These are phyloP conservation scores for Trichoderma reesei DNA, from an alignment of 495 filamentous ascomycete species.

Conservation along the genomic window DNA sequence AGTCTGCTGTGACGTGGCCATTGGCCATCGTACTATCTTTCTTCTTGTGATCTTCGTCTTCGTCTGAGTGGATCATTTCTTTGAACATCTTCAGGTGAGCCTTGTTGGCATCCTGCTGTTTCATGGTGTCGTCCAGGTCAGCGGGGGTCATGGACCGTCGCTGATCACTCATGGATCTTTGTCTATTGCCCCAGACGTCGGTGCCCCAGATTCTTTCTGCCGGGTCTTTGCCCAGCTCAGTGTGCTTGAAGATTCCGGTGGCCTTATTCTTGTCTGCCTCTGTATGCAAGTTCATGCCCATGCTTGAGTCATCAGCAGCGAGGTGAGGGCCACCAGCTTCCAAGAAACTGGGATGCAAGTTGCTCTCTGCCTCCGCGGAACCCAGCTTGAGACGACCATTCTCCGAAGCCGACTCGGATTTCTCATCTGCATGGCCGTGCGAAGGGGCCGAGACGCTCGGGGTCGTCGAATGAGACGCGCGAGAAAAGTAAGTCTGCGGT, in stretches of 20 bases:
- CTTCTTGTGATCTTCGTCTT: conserved; percentile 33
- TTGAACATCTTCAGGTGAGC: conserved; percentile 42
- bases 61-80: conserved; percentile 41
- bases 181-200: conserved; percentile 21
- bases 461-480: conserved; percentile 30
- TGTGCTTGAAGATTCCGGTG: conserved; percentile 29
- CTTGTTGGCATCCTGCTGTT: conserved; percentile 30
- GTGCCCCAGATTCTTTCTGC: conserved; percentile 33
- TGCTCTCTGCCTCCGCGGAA: conserved; percentile 19
- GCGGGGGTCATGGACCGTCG: conserved; percentile 14
- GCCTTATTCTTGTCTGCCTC: conserved; percentile 26
- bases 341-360: conserved; percentile 29
- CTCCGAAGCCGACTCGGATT: conserved; percentile 21
- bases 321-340: conserved; percentile 26
- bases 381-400: conserved; percentile 18
- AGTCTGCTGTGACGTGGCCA: conserved; percentile 24
- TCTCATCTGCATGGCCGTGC: conserved; percentile 21
- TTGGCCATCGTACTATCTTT: conserved; percentile 18
- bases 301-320: conserved; percentile 20
- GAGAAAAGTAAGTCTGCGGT: conserved; percentile 27
- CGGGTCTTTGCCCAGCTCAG: conserved; percentile 28
- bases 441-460: conserved; percentile 26
- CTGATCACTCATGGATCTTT: conserved; percentile 14
- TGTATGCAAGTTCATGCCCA: conserved; percentile 3
- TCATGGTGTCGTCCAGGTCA: conserved; percentile 23